Evolutionary conservation across 257 asterid genomes (phyloP).

Genomic region (Plantago ovata): DNA sequence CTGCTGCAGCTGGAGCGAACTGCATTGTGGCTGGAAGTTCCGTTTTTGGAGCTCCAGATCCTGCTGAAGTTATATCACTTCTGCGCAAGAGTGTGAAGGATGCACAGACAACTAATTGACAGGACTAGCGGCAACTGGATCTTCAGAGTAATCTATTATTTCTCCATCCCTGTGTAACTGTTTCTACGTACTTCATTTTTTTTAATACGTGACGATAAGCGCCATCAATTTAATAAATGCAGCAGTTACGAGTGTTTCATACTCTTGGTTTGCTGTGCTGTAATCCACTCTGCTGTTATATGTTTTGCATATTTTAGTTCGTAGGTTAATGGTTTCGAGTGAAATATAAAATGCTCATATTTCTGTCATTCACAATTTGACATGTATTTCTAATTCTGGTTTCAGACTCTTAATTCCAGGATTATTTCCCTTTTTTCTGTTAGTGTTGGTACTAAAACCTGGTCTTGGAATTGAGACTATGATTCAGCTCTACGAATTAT

Average conservation of each 20-base stretch:
- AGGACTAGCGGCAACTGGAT: slow-evolving; percentile 9
- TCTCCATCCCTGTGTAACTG: not conserved
- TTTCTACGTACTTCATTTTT: not conserved
- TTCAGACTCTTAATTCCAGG: not conserved
- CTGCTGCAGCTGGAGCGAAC: slow-evolving; percentile 86
- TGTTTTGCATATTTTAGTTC: not conserved
- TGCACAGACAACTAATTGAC: slow-evolving; percentile 31
- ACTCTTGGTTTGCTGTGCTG: not conserved
- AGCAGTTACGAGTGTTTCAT: slow-evolving; percentile 1
- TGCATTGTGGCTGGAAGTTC: slow-evolving; percentile 93
- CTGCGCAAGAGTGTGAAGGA: slow-evolving; percentile 49
- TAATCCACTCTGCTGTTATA: slow-evolving; percentile 10
- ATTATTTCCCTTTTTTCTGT: not conserved
- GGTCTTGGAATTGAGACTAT: not conserved
- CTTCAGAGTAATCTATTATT: slow-evolving; percentile 3
- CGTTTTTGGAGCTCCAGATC: slow-evolving; percentile 81
- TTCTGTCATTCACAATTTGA: not conserved
- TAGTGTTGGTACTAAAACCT: not conserved
- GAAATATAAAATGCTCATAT: not conserved
- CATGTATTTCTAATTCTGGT: no score
- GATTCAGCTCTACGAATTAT: not conserved
- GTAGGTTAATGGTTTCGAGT: not conserved
- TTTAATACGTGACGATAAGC: not conserved
- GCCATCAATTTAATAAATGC: slow-evolving; percentile 8
- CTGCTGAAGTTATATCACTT: slow-evolving; percentile 68